Evolutionary conservation across 2,329 filamentous ascomycete species (phyloP), one percentile per base, ranked within the genome.

Genomic region (Stachybotrys echinatus): DNA sequence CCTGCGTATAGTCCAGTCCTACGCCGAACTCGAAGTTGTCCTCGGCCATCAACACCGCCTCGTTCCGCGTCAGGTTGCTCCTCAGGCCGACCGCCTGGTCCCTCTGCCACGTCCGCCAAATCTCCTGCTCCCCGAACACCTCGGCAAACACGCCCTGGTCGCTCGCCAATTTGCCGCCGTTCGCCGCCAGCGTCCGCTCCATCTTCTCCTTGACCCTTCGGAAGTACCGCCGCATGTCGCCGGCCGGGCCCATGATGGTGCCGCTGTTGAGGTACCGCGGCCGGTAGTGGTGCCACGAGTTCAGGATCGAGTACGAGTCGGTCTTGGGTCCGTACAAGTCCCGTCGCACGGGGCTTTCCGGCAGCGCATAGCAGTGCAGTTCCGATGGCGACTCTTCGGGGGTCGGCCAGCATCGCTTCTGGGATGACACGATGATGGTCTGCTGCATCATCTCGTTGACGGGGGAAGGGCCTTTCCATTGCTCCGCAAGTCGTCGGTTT

Each of bases 51-150:
- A 34, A 10, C 10, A 34, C 27, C 10, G 27, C 27, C 27, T 34
- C 27, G 10, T 34, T 14, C 10, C 10, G 27, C 27, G 27, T 10
- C 10, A 34, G 10, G 3, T 14, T 14, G 27, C 27, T 34, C 10
- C 27, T 34, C 27, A 14, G 14, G 27, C 14, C 14, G 27, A 10
- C 10, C 10, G 27, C 27, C 3, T 14, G 27, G 23, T 53, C 22
- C 17, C 49, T 47, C 1, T 53, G 48, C 51, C 46, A 49, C 72
- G 70, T 62, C 77, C 59, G 62, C 49, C 50, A 59, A 14, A 55
- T 49, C 47, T 58, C 57, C 47, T 60, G 58, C 27, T 34, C 27
- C 10, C 27, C 27, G 10, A 34, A 14, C 27, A 34, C 27, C 27
- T 34, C 27, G 27, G 27, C 27, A 14, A 34, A 34, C 10, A 34